Percentiles rank a stretch among this genome's conserved stretches.
Evolutionary conservation across 805 yeast species (phyloP).

Genomic region (Suhomyces pyralidae): DNA sequence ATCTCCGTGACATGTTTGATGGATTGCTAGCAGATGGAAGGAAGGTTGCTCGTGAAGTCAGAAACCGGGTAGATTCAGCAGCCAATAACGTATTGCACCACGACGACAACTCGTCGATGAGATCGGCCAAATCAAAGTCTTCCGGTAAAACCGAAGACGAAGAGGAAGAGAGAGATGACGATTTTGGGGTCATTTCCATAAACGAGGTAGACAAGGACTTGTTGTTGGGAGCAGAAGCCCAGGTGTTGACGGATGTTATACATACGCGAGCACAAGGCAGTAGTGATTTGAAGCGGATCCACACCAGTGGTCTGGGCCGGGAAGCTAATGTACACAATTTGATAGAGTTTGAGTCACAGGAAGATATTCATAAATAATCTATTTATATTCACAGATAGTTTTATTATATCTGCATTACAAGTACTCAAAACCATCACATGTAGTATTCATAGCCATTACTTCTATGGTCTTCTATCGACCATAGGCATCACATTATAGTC

Average conservation of each 20-base stretch:
- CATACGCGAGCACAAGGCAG: background rate
- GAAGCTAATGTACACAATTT: constrained; percentile 22
- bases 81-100: constrained; percentile 3
- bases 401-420: no score
- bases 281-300: constrained; percentile 24
- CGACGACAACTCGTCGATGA: constrained; percentile 21
- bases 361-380: background rate
- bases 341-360: constrained; percentile 35
- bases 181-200: constrained; percentile 37
- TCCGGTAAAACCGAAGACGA: constrained; percentile 15
- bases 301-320: constrained; percentile 15
- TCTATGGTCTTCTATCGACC: no score
- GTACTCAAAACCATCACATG: no score
- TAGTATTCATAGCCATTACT: no score
- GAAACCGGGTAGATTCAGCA: constrained; percentile 79
- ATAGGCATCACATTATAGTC: no score
- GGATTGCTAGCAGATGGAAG: constrained; percentile 89
- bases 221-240: constrained; percentile 49
- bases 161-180: constrained; percentile 51
- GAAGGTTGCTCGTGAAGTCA: constrained; percentile 85
- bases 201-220: constrained; percentile 47
- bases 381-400: no score
- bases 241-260: constrained; percentile 30
- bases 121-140: constrained; percentile 21
- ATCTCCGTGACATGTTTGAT: constrained; percentile 83